Evolutionary conservation across 805 yeast species (phyloP).

Genomic region (Ascoidea asiatica): DNA sequence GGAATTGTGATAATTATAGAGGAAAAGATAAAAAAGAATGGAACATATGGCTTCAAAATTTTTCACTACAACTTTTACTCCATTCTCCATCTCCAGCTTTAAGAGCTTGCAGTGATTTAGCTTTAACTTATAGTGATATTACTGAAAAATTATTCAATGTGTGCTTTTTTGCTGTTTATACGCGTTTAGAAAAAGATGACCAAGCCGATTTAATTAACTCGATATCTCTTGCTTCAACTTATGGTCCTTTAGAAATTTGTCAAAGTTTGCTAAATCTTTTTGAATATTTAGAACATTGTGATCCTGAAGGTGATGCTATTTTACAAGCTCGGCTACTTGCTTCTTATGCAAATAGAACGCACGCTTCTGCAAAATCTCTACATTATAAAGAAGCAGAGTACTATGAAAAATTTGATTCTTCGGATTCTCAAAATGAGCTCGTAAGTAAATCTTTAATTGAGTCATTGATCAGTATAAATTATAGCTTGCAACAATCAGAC

Average conservation of each 20-base stretch:
- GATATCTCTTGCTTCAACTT: constrained; percentile 78
- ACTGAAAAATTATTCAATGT: constrained; percentile 89
- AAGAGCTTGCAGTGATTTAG: constrained; percentile 83
- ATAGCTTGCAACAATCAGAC: constrained; percentile 90
- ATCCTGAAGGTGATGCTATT: constrained; percentile 39
- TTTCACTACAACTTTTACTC: constrained; percentile 73
- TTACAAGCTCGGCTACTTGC: constrained; percentile 49
- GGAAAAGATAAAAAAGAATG: constrained; percentile 87
- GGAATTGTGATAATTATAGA: constrained; percentile 71
- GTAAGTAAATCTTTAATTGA: constrained; percentile 77
- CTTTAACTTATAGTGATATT: constrained; percentile 74
- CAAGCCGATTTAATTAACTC: constrained; percentile 84
- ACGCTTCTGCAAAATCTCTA: constrained; percentile 93
- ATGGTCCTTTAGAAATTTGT: constrained; percentile 90
- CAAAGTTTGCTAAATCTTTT: constrained; percentile 82
- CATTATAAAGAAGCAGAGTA: constrained; percentile 94
- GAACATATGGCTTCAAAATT: constrained; percentile 92
- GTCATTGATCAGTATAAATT: constrained; percentile 81
- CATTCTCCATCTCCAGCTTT: constrained; percentile 93
- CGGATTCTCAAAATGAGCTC: background rate
- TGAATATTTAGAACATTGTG: constrained; percentile 97
- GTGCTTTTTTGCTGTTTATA: constrained; percentile 93
- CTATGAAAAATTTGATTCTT: constrained; percentile 59
- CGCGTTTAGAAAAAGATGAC: constrained; percentile 74
- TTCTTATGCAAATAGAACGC: constrained; percentile 86